These are phyloP conservation scores for Pyricularia sp. DNA, from an alignment of 2,329 filamentous ascomycete species.

Conservation along the genomic window DNA sequence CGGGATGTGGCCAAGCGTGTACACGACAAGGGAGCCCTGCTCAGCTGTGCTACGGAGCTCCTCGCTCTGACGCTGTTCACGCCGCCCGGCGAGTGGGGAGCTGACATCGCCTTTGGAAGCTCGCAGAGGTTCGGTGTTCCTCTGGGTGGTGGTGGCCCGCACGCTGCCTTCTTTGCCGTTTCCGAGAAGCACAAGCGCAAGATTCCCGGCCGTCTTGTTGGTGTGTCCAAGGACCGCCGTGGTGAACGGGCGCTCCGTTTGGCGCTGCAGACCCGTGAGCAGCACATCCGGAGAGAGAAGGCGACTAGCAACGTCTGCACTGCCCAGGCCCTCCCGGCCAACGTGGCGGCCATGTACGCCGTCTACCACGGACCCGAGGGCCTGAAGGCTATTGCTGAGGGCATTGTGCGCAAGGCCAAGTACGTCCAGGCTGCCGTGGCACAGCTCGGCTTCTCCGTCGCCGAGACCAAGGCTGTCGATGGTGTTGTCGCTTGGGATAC, in stretches of 20 bases:
- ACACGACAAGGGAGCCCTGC: constrained; percentile 67
- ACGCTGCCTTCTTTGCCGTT: constrained; percentile 92
- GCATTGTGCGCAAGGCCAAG: constrained; percentile 61
- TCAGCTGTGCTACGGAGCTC: constrained; percentile 84
- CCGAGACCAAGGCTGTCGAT: constrained; percentile 30
- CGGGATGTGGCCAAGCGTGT: constrained; percentile 63
- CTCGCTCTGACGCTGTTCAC: constrained; percentile 79
- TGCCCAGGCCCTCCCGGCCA: constrained; percentile 84
- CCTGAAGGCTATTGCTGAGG: constrained; percentile 73
- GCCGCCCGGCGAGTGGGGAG: constrained; percentile 87
- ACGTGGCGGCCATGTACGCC: constrained; percentile 93
- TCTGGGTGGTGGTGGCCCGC: constrained; percentile 87
- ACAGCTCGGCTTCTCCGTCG: constrained; percentile 42
- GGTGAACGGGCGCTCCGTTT: constrained; percentile 75
- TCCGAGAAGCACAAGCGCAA: constrained; percentile 88
- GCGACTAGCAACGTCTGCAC: constrained; percentile 97
- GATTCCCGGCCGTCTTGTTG: constrained; percentile 83
- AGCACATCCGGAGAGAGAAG: constrained; percentile 94
- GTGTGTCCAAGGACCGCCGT: constrained; percentile 82
- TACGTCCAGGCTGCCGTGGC: constrained; percentile 57
- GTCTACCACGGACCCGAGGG: constrained; percentile 86
- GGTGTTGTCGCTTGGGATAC: constrained; percentile 24
- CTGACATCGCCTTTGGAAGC: constrained; percentile 90
- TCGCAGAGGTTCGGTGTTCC: constrained; percentile 88
- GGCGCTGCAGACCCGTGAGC: constrained; percentile 85